phyloP scores from a whole-genome alignment of 768 basidiomycete genomes.

The Lepiota brunneoincarnata region DNA sequence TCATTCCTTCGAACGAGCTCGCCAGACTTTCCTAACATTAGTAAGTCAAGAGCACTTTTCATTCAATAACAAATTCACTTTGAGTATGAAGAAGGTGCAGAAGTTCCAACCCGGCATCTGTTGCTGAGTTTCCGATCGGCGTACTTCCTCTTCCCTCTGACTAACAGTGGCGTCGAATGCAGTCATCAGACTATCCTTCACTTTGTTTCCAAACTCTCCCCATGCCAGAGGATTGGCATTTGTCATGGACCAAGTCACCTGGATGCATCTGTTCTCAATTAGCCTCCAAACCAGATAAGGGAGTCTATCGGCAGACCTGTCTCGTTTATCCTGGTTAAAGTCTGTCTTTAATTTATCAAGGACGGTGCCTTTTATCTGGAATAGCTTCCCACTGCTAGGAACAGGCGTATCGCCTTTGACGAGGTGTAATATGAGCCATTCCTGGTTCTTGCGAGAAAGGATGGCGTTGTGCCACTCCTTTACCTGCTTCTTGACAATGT shows the following conservation, averaged over 20 bases:
- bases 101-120: constrained; percentile 99
- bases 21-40: constrained; percentile 85
- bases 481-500: constrained; percentile 77
- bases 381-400: constrained; percentile 63
- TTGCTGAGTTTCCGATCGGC: constrained; percentile 83
- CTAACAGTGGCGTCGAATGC: constrained; percentile 80
- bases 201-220: constrained; percentile 83
- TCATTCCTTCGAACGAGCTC: constrained; percentile 87
- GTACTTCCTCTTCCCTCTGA: constrained; percentile 87
- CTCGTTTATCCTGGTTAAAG: constrained; percentile 86
- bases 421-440: constrained; percentile 91
- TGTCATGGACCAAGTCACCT: constrained; percentile 73
- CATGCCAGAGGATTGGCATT: constrained; percentile 76
- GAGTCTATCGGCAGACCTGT: constrained; percentile 52
- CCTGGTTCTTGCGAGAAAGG: constrained; percentile 73
- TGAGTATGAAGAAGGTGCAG: constrained; percentile 93
- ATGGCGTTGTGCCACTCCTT: constrained; percentile 85
- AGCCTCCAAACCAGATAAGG: not conserved
- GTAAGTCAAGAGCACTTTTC: constrained; percentile 13
- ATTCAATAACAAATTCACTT: constrained; percentile 46
- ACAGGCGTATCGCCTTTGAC: constrained; percentile 59
- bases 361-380: constrained; percentile 81
- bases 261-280: constrained; percentile 61
- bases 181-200: constrained; percentile 86
- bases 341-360: constrained; percentile 90